Evolutionary conservation across 2,329 filamentous ascomycete species (phyloP), one percentile per base, ranked within the genome.

Genomic region (Calonectria crousiana): DNA sequence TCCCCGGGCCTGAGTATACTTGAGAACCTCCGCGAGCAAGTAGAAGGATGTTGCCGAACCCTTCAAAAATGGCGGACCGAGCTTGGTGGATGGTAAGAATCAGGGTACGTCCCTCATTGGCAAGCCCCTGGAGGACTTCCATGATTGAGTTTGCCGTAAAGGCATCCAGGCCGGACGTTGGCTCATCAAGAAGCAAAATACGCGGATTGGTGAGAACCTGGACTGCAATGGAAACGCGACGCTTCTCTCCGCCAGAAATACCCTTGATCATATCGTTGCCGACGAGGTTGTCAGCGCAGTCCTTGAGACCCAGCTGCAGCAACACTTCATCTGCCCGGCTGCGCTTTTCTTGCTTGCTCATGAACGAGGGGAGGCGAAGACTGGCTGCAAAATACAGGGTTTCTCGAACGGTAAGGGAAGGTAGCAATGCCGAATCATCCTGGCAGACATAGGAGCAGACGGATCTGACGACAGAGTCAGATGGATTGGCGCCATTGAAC

Each of bases 21-120:
- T 92, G 89, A 30, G 89, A 88, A 0, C 94, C 94, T 0, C 93
- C 94, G 20, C 93, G 88, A 0, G 94, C 93, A 1, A 95, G 87
- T 1, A 95, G 89, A 1, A 95, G 84, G 0, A 95, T 88, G 71
- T 93, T 94, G 1, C 93, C 93, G 80, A 95, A 95, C 74, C 92
- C 90, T 26, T 87, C 86, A 79, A 95, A 95, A 0, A 95, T 84
- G 75, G 95, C 93, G 0, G 93, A 95, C 3, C 94, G 90, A 1
- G 93, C 92, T 82, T 95, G 94, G 72, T 95, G 94, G 44, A 95
- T 95, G 0, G 93, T 95, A n/a, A 95, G 86, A 53, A 95, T 91
- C 1, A 95, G 83, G 0, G 94, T 95, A 8, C 93, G 90, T 1
- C 94, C 94, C 84, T 95, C 94, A 28, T 91, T 90, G 0, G 94